Evolutionary conservation across 495 filamentous ascomycete genomes (phyloP).

Genomic region (Trichoderma erinaceum): DNA sequence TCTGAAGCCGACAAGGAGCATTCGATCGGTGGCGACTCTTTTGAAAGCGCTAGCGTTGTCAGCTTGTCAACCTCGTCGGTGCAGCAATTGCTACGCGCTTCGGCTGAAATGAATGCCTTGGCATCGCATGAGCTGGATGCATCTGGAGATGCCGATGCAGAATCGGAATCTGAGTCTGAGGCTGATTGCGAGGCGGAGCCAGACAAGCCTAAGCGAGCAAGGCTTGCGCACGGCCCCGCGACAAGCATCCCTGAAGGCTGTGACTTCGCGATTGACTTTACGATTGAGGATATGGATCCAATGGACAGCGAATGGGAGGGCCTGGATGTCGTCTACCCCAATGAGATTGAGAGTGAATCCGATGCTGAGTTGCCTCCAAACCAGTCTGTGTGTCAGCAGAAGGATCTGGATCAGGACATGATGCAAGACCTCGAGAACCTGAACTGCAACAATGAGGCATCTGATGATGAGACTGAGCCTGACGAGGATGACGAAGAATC

Average conservation of each 20-base stretch:
- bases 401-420: constrained; percentile 9
- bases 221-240: constrained; percentile 2
- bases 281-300: constrained; percentile 28
- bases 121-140: neutral
- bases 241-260: neutral
- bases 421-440: constrained; percentile 14
- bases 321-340: constrained; percentile 27
- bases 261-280: constrained; percentile 29
- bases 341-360: constrained; percentile 29
- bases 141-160: neutral
- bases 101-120: neutral
- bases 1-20: neutral
- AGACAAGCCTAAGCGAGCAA: neutral
- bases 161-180: neutral
- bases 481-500: constrained; percentile 15
- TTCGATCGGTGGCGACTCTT: neutral
- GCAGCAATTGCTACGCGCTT: neutral
- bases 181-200: neutral
- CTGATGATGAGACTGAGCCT: constrained; percentile 35
- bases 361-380: constrained; percentile 22
- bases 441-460: constrained; percentile 16
- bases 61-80: neutral
- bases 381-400: neutral
- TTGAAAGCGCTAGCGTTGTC: constrained; percentile 10
- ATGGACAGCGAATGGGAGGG: constrained; percentile 25